Evolutionary conservation across 2,329 filamentous ascomycete genomes (phyloP), one percentile per base, ranked within the genome.

Genomic region (Fusarium irregulare): DNA sequence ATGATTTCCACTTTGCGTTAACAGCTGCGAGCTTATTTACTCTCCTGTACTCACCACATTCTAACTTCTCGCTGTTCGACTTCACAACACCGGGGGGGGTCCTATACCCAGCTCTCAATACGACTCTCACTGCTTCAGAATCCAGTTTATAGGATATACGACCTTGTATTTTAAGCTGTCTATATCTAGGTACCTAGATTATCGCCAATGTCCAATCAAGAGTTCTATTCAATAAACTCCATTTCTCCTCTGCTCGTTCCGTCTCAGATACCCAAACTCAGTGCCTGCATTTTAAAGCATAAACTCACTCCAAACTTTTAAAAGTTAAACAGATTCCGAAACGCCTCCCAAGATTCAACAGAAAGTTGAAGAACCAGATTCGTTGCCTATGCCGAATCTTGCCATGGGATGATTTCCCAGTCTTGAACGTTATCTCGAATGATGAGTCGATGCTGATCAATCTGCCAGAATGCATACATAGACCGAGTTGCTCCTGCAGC

Each of bases 401-500:
- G 47, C 90, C 90, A 92, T 42, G 87, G 82, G 41, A 81, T 80
- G 68, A 93, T 85, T 53, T 87, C 83, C 89, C 92, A 96, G 46
- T 81, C 84, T 68, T 84, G 78, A 40, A 86, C 88, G 20, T 86
- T 87, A 75, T 95, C 89, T 25, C 85, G 83, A 67, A 97, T 86
- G 37, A 88, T 87, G 75, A 97, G 82, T 60, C 87, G 87, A 74
- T 90, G 86, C 70, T 92, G 89, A 75, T 92, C 89, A 75, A 94
- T 93, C 63, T 84, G 84, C 86, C 91, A 92, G 85, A 80, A 91
- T 79, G 79, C 87, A 80, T 85, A 92, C 80, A 83, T 87, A 80
- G 85, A 88, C 81, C 82, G 88, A 77, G 83, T 87, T 79, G 81
- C 89, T 78, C 88, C 87, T 84, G 81, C 93, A 77, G 85, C 94